Percentiles rank a stretch among this genome's conserved stretches.
phyloP scores from a whole-genome alignment of 108 stramenopile species.

The Epithemia pelagica region DNA sequence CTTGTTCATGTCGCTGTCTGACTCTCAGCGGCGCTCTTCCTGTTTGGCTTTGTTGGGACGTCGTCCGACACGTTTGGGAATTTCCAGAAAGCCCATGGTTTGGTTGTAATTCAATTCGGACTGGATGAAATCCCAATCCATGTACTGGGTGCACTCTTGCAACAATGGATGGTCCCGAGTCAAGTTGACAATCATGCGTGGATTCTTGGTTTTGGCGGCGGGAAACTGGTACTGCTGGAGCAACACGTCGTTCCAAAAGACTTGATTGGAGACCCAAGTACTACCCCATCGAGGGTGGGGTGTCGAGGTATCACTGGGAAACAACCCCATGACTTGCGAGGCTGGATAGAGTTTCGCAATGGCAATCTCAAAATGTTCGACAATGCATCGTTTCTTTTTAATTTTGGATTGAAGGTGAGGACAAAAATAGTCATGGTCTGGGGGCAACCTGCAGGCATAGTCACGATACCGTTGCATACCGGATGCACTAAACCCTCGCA shows the following conservation, averaged over 20 bases:
- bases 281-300: not conserved
- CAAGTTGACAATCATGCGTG: not conserved
- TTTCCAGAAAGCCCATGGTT: not conserved
- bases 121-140: not conserved
- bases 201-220: not conserved
- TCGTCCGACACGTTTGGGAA: not conserved
- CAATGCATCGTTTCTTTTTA: conserved; percentile 8
- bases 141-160: not conserved
- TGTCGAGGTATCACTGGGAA: not conserved
- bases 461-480: not conserved
- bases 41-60: not conserved
- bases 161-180: not conserved
- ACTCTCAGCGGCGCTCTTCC: too few relatives aligned
- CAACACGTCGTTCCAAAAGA: not conserved
- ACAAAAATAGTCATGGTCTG: not conserved
- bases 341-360: conserved; percentile 1
- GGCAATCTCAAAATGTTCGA: conserved; percentile 9
- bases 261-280: not conserved
- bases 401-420: not conserved
- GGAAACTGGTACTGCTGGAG: not conserved
- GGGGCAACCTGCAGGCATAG: not conserved
- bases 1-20: too few relatives aligned
- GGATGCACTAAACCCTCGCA: not conserved
- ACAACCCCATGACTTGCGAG: not conserved
- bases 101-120: not conserved